Evolutionary conservation across 2,329 filamentous ascomycete genomes (phyloP).

Genomic region (Triangularia verruculosa): DNA sequence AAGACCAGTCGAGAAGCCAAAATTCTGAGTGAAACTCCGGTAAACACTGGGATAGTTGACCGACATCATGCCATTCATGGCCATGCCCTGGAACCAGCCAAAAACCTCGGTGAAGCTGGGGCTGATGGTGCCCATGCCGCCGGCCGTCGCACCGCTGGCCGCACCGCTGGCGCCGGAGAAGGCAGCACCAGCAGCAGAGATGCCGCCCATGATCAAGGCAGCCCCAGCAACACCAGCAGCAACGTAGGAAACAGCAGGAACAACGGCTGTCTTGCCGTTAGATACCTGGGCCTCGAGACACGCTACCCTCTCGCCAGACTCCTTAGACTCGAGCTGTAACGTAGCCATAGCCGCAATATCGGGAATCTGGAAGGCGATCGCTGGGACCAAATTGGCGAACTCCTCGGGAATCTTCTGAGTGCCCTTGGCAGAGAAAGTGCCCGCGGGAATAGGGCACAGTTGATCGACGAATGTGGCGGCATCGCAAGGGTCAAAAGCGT

Average conservation of each 20-base stretch:
- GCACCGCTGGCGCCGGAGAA: constrained; percentile 53
- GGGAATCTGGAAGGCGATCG: constrained; percentile 85
- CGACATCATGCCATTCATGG: constrained; percentile 94
- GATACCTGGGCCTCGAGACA: constrained; percentile 79
- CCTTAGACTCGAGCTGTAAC: constrained; percentile 65
- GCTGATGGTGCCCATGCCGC: constrained; percentile 60
- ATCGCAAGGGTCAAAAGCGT: constrained; percentile 80
- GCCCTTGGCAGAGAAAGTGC: constrained; percentile 70
- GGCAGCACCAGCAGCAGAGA: constrained; percentile 64
- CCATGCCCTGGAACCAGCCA: constrained; percentile 89
- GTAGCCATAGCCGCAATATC: constrained; percentile 86
- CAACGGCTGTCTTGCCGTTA: constrained; percentile 79
- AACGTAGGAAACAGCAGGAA: constrained; percentile 76
- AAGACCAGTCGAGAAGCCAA: constrained; percentile 84
- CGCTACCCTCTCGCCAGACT: constrained; percentile 62
- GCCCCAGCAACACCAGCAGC: constrained; percentile 83
- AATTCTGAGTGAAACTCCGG: constrained; percentile 86
- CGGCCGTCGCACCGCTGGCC: constrained; percentile 46
- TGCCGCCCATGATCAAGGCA: constrained; percentile 69
- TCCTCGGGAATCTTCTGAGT: constrained; percentile 66
- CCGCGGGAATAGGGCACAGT: constrained; percentile 81
- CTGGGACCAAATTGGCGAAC: constrained; percentile 73
- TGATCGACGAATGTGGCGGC: constrained; percentile 61
- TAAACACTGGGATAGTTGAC: constrained; percentile 86
- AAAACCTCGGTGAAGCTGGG: constrained; percentile 84